phyloP scores from a whole-genome alignment of 371 early-diverging fungal genomes.

The Mortierella sp. region DNA sequence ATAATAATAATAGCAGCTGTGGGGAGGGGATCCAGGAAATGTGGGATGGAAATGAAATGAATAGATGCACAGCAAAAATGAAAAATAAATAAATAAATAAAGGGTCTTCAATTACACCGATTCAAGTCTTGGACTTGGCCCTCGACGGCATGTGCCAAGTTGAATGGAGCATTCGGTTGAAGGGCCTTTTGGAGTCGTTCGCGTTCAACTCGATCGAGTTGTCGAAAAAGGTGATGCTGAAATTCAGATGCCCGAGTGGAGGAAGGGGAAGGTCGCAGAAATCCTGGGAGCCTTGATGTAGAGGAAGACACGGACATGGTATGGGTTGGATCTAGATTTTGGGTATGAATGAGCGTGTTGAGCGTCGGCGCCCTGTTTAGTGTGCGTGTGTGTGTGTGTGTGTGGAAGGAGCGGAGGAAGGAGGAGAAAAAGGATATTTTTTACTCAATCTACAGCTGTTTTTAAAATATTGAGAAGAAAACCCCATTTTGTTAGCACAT shows the following conservation, averaged over 20 bases:
- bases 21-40: background rate
- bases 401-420: too few relatives aligned
- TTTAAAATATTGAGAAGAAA: too few relatives aligned
- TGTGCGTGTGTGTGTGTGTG: too few relatives aligned
- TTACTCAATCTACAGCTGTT: too few relatives aligned
- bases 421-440: too few relatives aligned
- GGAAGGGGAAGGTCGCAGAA: conserved; percentile 18
- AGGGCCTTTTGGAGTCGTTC: conserved; percentile 20
- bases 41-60: background rate
- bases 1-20: background rate
- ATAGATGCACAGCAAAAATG: background rate
- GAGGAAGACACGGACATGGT: background rate
- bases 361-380: too few relatives aligned
- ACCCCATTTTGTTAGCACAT: too few relatives aligned
- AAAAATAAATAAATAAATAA: too few relatives aligned
- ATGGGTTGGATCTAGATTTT: too few relatives aligned
- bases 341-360: too few relatives aligned
- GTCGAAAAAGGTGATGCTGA: conserved; percentile 16
- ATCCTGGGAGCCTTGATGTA: conserved; percentile 21
- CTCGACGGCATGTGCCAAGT: conserved; percentile 7
- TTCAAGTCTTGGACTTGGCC: conserved; percentile 18
- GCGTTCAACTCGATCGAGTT: conserved; percentile 18
- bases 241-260: background rate
- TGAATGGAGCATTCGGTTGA: conserved; percentile 21
- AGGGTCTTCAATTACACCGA: conserved; percentile 46